Evolutionary conservation across 2,329 filamentous ascomycete species (phyloP), one percentile per base, ranked within the genome.

Genomic region (Fusarium chlamydosporum): DNA sequence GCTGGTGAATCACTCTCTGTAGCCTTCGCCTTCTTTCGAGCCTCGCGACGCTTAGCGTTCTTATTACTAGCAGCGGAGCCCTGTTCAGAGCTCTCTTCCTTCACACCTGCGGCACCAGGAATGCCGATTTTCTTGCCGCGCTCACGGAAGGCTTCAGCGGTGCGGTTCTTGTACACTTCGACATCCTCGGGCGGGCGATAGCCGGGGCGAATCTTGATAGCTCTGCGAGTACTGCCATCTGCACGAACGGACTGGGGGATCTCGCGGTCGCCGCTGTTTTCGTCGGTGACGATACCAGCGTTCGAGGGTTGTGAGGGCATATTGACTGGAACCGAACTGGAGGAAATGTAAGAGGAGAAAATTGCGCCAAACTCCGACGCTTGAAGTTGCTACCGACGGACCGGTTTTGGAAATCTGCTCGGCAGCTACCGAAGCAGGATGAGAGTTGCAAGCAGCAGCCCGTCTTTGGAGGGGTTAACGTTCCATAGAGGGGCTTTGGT

Each of bases 171-270:
- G 86, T 99, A 99, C 45, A 97, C 85, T 77, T 97, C 94, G 68
- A 98, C 91, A 80, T 99, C 96, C 81, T 99, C 96, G 1, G 94
- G 93, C 2, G 96, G 96, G 34, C 90, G 90, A 81, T 97, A 99
- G 55, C 96, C 96, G 0, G 96, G 95, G 31, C 93, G 89, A 65
- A 99, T 93, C 76, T 93, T 93, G 77, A 98, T 98, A 75, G 97
- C 95, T 76, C 92, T 96, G 58, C 96, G 89, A n/a, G 92, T 92
- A 51, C 91, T 93, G 60, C 96, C 96, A 77, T 99, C 96, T 26
- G 96, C 82, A 56, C 96, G 91, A 42, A 89, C 83, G 1, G 95
- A 98, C 42, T 94, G 88, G 27, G 96, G 96, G 60, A 99, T 98
- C 73, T 94, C 91, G 43, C 94, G 92, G 76, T 94, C 88, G 76